Conservation (phyloP, 345 rosid species). For the Salix purpurea region DNA sequence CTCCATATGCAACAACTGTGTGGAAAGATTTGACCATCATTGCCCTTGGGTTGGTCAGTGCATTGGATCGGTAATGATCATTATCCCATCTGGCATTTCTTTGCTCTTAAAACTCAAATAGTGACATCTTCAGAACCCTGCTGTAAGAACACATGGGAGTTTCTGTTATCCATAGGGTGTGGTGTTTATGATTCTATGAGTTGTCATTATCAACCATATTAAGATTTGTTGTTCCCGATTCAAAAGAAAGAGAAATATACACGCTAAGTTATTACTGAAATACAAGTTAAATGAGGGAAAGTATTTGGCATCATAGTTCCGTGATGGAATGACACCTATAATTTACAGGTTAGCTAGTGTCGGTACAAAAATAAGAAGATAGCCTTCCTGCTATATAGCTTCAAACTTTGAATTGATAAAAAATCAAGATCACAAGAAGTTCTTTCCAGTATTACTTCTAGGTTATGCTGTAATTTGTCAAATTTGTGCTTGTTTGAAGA, state of each 20-base stretch:
- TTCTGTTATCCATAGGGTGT: background rate
- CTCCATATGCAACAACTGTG: constrained; percentile 93
- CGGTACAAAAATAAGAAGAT: background rate
- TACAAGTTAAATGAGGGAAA: background rate
- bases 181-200: background rate
- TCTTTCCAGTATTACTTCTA: background rate
- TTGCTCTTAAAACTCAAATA: constrained; percentile 10
- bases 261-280: background rate
- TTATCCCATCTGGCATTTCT: constrained; percentile 5
- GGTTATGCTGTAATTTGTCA: background rate
- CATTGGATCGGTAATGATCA: constrained; percentile 73
- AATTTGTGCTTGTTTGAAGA: background rate
- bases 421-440: background rate
- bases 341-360: background rate
- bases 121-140: constrained; percentile 1
- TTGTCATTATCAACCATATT: background rate
- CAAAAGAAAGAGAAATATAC: background rate
- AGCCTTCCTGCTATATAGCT: background rate
- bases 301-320: background rate
- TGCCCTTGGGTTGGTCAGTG: constrained; percentile 99
- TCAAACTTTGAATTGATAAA: background rate
- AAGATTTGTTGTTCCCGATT: background rate
- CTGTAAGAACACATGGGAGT: background rate
- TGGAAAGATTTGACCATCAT: constrained; percentile 93
- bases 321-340: background rate